Conservation (phyloP, 1,284 basidiomycete species). For the Fomitopsis betulina region DNA sequence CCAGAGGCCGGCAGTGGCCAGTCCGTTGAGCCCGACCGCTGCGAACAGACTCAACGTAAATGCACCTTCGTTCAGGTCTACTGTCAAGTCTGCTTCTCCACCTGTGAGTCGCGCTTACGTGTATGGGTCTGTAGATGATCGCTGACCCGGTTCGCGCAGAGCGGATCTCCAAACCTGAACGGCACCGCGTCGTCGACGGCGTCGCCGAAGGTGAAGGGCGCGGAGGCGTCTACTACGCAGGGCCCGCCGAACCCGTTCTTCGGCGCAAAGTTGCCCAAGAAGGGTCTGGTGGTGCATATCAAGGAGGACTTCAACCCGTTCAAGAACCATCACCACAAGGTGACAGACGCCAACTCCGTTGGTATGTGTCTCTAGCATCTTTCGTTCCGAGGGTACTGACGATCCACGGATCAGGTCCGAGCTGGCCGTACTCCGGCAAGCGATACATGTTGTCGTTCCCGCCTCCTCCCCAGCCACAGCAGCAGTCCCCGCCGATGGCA, state of each 20-base stretch:
- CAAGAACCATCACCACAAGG: constrained; percentile 81
- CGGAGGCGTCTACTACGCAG: constrained; percentile 30
- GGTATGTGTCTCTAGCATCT: constrained; percentile 42
- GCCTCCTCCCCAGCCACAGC: constrained; percentile 43
- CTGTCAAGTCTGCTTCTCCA: constrained; percentile 62
- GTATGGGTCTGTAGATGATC: constrained; percentile 4
- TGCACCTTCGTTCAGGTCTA: constrained; percentile 79
- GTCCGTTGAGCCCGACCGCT: constrained; percentile 40
- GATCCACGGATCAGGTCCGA: constrained; percentile 45
- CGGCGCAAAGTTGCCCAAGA: constrained; percentile 73
- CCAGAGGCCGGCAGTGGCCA: constrained; percentile 19
- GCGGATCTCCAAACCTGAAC: constrained; percentile 33
- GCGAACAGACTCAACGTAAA: constrained; percentile 58
- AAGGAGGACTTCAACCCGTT: constrained; percentile 96
- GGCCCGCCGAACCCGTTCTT: constrained; percentile 81
- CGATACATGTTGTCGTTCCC: constrained; percentile 80
- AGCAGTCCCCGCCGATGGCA: constrained; percentile 60
- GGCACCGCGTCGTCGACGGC: constrained; percentile 37
- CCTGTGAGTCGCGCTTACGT: constrained; percentile 16
- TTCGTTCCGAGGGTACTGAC: neutral
- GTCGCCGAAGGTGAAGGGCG: constrained; percentile 57
- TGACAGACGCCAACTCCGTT: constrained; percentile 68
- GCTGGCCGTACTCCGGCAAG: constrained; percentile 89
- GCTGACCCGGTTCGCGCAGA: constrained; percentile 29
- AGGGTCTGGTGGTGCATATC: constrained; percentile 66